phyloP scores from a whole-genome alignment of 352 stramenopile species.

The Phytophthora pluvialis region DNA sequence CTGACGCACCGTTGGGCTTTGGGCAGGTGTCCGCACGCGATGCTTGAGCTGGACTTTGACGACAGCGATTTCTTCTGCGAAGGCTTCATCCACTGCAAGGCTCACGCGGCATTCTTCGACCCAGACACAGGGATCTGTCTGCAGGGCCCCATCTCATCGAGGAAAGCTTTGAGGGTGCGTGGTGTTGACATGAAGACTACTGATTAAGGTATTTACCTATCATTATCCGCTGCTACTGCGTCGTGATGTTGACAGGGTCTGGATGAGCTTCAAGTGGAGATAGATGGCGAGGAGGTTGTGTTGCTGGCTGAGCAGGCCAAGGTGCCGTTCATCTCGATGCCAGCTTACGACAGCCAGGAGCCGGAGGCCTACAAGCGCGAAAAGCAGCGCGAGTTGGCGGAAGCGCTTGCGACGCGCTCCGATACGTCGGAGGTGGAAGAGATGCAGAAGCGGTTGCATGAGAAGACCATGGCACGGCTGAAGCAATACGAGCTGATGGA shows the following conservation, averaged over 20 bases:
- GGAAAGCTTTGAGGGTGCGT: slow-evolving; percentile 48
- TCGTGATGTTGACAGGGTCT: slow-evolving; percentile 37
- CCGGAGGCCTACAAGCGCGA: slow-evolving; percentile 45
- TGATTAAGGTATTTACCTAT: slow-evolving; percentile 1
- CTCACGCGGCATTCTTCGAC: slow-evolving; percentile 83
- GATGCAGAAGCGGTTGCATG: slow-evolving; percentile 59
- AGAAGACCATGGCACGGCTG: slow-evolving; percentile 64
- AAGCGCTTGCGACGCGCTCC: slow-evolving; percentile 42
- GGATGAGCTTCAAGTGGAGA: slow-evolving; percentile 41
- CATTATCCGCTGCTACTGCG: not conserved
- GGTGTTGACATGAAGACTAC: not conserved
- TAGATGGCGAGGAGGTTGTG: slow-evolving; percentile 56
- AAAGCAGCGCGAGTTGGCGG: slow-evolving; percentile 53
- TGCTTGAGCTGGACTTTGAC: slow-evolving; percentile 79
- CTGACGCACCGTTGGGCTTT: slow-evolving; percentile 6
- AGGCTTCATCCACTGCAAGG: slow-evolving; percentile 85
- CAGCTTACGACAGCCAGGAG: slow-evolving; percentile 28
- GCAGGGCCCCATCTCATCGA: slow-evolving; percentile 51
- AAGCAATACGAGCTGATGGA: slow-evolving; percentile 42
- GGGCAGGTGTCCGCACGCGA: slow-evolving; percentile 66
- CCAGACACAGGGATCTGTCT: slow-evolving; percentile 75
- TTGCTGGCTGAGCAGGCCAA: slow-evolving; percentile 30
- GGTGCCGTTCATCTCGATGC: slow-evolving; percentile 15
- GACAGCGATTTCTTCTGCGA: slow-evolving; percentile 85
- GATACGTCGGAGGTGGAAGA: slow-evolving; percentile 48